A percentile compares a stretch with the other conserved stretches of the same genome.
These are phyloP conservation scores for Drosera spatulata DNA, from an alignment of 179 eudicot species.

Conservation along the genomic window DNA sequence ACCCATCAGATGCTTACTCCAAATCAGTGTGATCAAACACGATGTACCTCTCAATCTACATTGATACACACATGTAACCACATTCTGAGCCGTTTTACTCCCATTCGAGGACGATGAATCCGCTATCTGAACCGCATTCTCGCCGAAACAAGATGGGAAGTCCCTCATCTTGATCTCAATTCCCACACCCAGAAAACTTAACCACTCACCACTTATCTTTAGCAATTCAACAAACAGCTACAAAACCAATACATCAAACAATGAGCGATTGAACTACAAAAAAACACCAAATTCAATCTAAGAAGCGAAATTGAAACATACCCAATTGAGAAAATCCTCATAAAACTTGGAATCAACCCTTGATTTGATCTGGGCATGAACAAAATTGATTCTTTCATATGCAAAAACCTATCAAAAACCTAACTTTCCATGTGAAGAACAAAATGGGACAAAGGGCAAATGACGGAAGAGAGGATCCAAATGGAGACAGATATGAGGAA, in stretches of 20 bases:
- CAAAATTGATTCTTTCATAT: constrained; percentile 11
- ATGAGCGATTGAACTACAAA: constrained; percentile 1
- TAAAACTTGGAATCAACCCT: constrained; percentile 5
- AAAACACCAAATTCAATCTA: neutral
- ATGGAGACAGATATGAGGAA: constrained; percentile 43
- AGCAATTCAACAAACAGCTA: constrained; percentile 23
- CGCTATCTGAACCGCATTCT: constrained; percentile 71
- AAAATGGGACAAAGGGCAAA: constrained; percentile 8
- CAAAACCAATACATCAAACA: constrained; percentile 10
- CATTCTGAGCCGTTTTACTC: constrained; percentile 49
- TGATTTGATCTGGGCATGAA: constrained; percentile 4
- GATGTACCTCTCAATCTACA: constrained; percentile 43
- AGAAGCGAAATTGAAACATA: constrained; percentile 3
- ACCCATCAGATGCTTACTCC: constrained; percentile 80
- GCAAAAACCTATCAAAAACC: constrained; percentile 15
- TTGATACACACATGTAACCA: constrained; percentile 64
- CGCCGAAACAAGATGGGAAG: constrained; percentile 78
- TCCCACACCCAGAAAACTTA: neutral
- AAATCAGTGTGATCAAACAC: constrained; percentile 42
- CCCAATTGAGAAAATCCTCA: constrained; percentile 14
- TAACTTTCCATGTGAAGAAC: constrained; percentile 6
- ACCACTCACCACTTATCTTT: constrained; percentile 9
- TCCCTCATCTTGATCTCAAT: constrained; percentile 44
- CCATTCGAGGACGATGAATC: constrained; percentile 60
- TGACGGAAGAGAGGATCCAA: constrained; percentile 11